Conservation (phyloP, 352 stramenopile species). For the Phytophthora palmivora region DNA sequence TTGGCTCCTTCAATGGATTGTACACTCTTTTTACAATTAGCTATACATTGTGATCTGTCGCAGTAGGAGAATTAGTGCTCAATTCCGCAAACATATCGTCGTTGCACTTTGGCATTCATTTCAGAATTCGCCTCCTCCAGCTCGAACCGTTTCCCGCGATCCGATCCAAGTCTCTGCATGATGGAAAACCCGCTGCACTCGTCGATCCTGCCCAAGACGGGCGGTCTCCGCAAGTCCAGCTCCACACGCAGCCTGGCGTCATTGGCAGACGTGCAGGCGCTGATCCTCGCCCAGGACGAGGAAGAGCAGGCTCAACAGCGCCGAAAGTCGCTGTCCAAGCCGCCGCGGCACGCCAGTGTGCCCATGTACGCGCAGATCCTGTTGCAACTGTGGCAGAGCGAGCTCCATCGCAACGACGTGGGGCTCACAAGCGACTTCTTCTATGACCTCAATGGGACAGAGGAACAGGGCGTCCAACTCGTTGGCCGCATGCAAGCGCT, state of each 20-base stretch:
- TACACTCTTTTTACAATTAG: not conserved
- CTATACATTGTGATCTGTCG: not conserved
- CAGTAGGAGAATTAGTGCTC: constrained; percentile 13
- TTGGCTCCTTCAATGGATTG: not conserved
- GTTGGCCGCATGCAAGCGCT: constrained; percentile 69
- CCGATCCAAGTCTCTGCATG: constrained; percentile 8
- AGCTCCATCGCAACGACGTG: constrained; percentile 66
- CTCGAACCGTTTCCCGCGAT: constrained; percentile 8
- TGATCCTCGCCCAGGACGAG: constrained; percentile 53
- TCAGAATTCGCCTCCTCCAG: constrained; percentile 29
- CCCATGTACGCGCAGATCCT: constrained; percentile 76
- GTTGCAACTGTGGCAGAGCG: constrained; percentile 68
- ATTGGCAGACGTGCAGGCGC: constrained; percentile 44
- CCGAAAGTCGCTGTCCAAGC: constrained; percentile 57
- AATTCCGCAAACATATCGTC: constrained; percentile 37
- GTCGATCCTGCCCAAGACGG: constrained; percentile 30
- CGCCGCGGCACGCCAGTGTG: constrained; percentile 67
- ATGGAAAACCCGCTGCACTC: constrained; percentile 51
- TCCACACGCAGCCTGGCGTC: constrained; percentile 60
- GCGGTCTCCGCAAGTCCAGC: constrained; percentile 59
- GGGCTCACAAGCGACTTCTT: constrained; percentile 72
- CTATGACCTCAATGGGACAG: constrained; percentile 63
- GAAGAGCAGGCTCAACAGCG: constrained; percentile 53
- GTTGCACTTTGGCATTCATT: constrained; percentile 43
- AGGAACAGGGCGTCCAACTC: constrained; percentile 63